phyloP scores from a whole-genome alignment of 331 rosid genomes.

The Arachis monticola region DNA sequence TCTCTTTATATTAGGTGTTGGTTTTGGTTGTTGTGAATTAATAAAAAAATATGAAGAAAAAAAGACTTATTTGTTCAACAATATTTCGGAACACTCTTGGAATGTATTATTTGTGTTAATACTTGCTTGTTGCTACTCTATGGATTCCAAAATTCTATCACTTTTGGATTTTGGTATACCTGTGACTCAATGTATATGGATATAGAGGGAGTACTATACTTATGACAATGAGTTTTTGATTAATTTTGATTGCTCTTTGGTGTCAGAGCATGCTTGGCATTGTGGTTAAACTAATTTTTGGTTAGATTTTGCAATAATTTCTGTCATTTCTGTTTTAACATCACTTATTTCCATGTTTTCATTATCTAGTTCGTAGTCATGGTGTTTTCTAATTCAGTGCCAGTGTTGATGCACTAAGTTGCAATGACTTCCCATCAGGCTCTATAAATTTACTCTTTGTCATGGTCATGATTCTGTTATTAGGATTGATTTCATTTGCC shows the following conservation, averaged over 20 bases:
- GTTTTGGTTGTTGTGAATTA: no score
- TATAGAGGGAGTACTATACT: neutral
- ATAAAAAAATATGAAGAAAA: no score
- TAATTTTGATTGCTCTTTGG: neutral
- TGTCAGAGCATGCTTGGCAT: slow-evolving; percentile 4
- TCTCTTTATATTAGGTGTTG: no score
- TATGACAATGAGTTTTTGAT: neutral
- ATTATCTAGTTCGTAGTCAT: neutral
- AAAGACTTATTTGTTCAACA: no score
- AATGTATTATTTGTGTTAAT: no score
- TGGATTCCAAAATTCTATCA: no score
- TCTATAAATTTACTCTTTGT: neutral
- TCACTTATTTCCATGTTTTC: neutral
- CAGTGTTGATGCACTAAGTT: neutral
- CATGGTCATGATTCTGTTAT: neutral
- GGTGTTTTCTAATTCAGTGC: neutral
- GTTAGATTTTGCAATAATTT: neutral
- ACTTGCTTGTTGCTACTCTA: no score
- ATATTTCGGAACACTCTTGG: no score
- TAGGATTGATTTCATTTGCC: neutral
- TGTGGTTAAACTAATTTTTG: neutral
- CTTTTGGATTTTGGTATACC: no score
- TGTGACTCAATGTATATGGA: no score
- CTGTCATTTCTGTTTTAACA: neutral
- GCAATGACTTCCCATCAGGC: neutral